Base-by-base conservation (phyloP, 2,329 filamentous ascomycete genomes). In the Cyphellophora attinorum region DNA sequence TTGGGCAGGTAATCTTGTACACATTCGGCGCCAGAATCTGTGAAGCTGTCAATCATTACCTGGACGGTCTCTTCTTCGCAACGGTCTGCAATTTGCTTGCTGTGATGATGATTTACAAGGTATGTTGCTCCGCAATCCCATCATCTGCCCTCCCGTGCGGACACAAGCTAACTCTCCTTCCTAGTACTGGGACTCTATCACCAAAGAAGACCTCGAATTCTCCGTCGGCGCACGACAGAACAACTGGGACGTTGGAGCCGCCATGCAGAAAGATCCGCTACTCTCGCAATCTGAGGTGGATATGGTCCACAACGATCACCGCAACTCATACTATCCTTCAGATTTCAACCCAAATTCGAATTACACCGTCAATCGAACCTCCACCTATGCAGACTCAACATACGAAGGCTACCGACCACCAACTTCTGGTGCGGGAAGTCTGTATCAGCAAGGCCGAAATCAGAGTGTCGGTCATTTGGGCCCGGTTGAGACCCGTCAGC, bases 21-120 rank as follows among this genome's bases (percentile, higher is more conserved):
- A 85, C 81, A 15, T 85, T 95, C 54, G 91, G 85, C 63, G 71
- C 79, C 46, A 76, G 72, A 44, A 88, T 98, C 51, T 98, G 91
- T 65, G 72, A 80, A 33, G 74, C 76, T 30, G 77, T 88, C 25
- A 79, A 85, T 60, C 91, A 98, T 59, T 98, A 96, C 56, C 63
- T 98, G 31, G 91, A 98, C 53, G 89, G 89, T 1, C 63, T 96
- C 31, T 93, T 96, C 65, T 88, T 98, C 54, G 85, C 86, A 4
- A 95, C 89, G 1, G 79, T 89, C 36, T 91, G 86, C 67, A 98
- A 98, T 55, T 64, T 98, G 29, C 67, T 98, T 28, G 85, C 79
- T 10, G 89, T 98, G 41, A 98, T 98, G 91, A 98, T 96, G 91
- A 79, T 98, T 23, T 98, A 98, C 73, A 98, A 98, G 81, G 85